Base-by-base conservation (phyloP, 257 asterid species). In the Primulina eburnea region DNA sequence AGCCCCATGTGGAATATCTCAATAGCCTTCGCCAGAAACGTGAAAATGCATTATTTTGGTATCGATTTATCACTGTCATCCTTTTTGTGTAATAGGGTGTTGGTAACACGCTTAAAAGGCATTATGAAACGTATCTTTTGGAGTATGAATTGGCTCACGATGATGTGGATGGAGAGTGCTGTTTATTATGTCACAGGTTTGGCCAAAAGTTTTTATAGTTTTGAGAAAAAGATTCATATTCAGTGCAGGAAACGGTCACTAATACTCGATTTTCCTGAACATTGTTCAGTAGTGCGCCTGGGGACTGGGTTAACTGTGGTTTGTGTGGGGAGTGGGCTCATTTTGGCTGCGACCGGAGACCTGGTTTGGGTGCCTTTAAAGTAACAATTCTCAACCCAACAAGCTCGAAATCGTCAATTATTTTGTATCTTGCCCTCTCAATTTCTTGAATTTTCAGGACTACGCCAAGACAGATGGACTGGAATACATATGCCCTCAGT, bases 301-400 rank as follows among this genome's bases (percentile, higher is more conserved):
- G 99, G 64, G 99, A 94, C 71, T 94, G 99, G 99, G 99, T 94
- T 21, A 94, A 94, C 82, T 94, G 99, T 24, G 97, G 99, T 17
- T 76, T 91, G 60, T 94, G 99, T 43, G 99, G 99, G 57, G 99
- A 94, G 83, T 91, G 99, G 99, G 99, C 99, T 3, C 99, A 94
- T 82, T 91, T 94, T 61, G 99, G 99, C 47, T 94, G 99, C 73
- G 99, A 94, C 62, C 82, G 97, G 60, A 75, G 99, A 37, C 97
- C 92, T 16, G 99, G 99, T 37, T 90, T 94, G 78, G 99, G 99
- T 14, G 96, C 99, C 75, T 94, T 94, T 77, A 93, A 93, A 84
- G 99, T 93, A 84, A 61, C 29, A 6, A 38, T 43, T 68, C 67
- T 67, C 12, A n/a, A 69, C 64, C 66, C 28, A 26, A 4, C 47